Evolutionary conservation across 2,329 filamentous ascomycete species (phyloP).

Genomic region (Diaporthe citrichinensis): DNA sequence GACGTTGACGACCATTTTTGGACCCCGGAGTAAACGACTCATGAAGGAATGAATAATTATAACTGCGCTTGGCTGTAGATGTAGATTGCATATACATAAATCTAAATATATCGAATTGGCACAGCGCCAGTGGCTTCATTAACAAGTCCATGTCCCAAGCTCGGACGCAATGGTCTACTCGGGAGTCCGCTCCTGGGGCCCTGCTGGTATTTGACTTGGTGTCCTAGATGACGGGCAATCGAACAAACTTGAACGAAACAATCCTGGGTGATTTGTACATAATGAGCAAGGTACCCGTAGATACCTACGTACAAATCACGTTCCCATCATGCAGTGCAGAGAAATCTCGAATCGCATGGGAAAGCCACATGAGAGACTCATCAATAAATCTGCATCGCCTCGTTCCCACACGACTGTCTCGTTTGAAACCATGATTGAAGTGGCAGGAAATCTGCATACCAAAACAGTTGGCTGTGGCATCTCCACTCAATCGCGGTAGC

Average conservation of each 20-base stretch:
- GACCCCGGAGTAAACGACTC: neutral
- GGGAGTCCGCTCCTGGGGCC: neutral
- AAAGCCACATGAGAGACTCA: neutral
- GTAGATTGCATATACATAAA: neutral
- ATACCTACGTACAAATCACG: neutral
- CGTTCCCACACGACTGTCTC: neutral
- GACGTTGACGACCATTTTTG: neutral
- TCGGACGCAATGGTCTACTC: neutral
- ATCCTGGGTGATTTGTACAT: neutral
- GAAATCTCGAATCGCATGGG: neutral
- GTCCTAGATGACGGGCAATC: neutral
- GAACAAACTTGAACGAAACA: neutral
- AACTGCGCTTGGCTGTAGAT: constrained; percentile 2
- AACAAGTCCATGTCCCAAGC: too few relatives aligned
- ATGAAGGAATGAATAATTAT: neutral
- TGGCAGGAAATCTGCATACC: neutral
- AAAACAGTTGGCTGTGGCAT: neutral
- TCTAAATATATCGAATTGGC: neutral
- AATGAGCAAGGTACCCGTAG: neutral
- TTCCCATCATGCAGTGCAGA: neutral
- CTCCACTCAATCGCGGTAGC: neutral
- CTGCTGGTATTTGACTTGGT: neutral
- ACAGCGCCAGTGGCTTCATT: neutral
- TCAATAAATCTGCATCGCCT: neutral
- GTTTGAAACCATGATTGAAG: neutral